Base-by-base conservation (phyloP, 805 yeast genomes). In the Starmera amethionina region DNA sequence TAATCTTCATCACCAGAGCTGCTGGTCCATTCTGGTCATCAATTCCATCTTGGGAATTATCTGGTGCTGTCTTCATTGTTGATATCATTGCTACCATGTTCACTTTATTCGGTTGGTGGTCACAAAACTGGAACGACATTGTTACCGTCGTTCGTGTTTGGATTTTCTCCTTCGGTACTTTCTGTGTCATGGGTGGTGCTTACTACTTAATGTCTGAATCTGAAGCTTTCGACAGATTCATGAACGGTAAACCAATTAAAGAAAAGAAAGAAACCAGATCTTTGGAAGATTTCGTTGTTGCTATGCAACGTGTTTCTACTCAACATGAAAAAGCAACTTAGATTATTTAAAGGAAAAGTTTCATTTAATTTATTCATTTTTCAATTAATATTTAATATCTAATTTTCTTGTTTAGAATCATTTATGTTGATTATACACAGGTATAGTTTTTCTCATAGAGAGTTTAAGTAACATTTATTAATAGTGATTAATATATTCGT, bases 1-100 rank as follows among this genome's bases (percentile, higher is more conserved):
- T 87, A 69, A 87, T 87, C 75, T 87, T 87, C 84, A 74, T 88
- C 63, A 87, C 96, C 60, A 82, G 96, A 76, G 95, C 96, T 63
- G 83, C 78, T 66, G 96, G 96, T 75, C 96, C 96, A 62, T 88
- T 88, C 93, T 88, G 96, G 96, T 83, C 96, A 45, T 86, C 96
- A 36, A 59, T 74, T 45, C 96, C 96, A 73, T 88, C 96, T 38
- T 88, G 96, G 96, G 95, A 87, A 75, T 79, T 87, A 71, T 55
- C 93, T 57, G 95, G 95, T 73, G 96, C 96, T 58, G 96, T 87
- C 57, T 74, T 85, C 63, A 68, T 69, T 62, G 96, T 87, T 63
- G 96, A 87, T 69, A 68, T 87, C 73, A 69, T 88, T 58, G 95
- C 96, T 53, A 88, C 96, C 48, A 75, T 84, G 78, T 88, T 87